Base-by-base conservation (phyloP, 495 filamentous ascomycete species). In the Immersiella caudata region DNA sequence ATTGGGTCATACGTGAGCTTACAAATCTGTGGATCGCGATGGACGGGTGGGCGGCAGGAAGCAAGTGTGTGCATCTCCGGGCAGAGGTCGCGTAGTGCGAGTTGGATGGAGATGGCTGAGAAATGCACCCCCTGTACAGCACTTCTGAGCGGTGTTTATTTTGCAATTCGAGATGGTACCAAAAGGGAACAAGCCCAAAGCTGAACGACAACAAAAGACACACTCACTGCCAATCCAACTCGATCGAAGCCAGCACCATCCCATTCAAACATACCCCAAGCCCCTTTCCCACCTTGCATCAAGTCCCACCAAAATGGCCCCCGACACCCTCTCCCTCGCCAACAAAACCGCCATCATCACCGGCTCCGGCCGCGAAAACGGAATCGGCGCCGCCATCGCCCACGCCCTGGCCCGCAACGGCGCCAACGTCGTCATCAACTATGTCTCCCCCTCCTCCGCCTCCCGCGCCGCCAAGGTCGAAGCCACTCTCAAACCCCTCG, bases 281-380 rank as follows among this genome's bases (percentile, higher is more conserved):
- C n/a, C n/a, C n/a, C n/a, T n/a, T n/a, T n/a, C n/a, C n/a, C n/a
- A n/a, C n/a, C 50, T 6, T 54, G 6, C 50, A 54, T 54, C 50
- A 6, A n/a, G 6, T 18, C 50, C 16, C 20, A 26, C 56, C n/a
- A 27, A 22, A 16, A 70, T 70, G 68, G 54, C 64, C 5, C 50
- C 65, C 1, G 70, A 72, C 7, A 68, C 68, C 20, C 73, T 78
- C 12, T 83, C 79, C 8, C 79, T 86, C 18, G 27, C 71, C 12
- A 81, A 81, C 58, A 86, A 85, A 71, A 70, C 79, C 27, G 84
- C 82, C 69, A 81, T 86, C 14, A 71, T 87, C 65, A 87, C 83
- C 8, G 83, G 83, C 21, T 82, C 79, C 68, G 66, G 81, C 73
- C 60, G 67, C 56, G 72, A 77, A 24, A 81, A 71, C 60, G 83